phyloP scores from a whole-genome alignment of 345 rosid genomes.

The Streptanthus diversifolius region DNA sequence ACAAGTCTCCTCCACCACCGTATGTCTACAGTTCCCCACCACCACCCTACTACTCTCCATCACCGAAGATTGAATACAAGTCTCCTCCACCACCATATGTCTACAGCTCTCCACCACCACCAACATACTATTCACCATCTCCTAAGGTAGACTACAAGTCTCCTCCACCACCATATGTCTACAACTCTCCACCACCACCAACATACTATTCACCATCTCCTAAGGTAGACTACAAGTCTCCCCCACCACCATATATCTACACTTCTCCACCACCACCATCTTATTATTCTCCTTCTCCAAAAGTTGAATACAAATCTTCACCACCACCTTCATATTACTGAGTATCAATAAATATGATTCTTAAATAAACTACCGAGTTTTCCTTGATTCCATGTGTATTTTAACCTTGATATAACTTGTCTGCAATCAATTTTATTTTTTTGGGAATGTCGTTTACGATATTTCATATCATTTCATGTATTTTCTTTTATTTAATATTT shows the following conservation, averaged over 20 bases:
- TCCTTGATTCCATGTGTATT: not conserved
- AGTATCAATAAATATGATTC: not conserved
- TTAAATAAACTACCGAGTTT: not conserved
- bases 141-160: slow-evolving; percentile 7
- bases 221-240: not conserved
- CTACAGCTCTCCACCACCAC: slow-evolving; percentile 16
- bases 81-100: not conserved
- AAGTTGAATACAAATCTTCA: not conserved
- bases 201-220: not conserved
- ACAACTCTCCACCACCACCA: slow-evolving; percentile 20
- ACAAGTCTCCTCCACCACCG: not conserved
- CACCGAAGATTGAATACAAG: not conserved
- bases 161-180: slow-evolving; percentile 15
- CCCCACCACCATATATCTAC: slow-evolving; percentile 14
- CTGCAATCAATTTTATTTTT: not conserved
- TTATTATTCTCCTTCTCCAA: slow-evolving; percentile 2
- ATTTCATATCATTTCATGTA: not conserved
- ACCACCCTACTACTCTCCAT: not conserved
- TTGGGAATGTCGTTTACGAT: not conserved
- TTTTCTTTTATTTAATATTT: not conserved
- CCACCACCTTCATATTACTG: slow-evolving; percentile 18
- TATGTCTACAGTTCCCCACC: not conserved
- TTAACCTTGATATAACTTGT: not conserved
- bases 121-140: not conserved
- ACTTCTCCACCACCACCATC: slow-evolving; percentile 18